Conservation (phyloP, 352 stramenopile species). For the Phytopythium boreale region DNA sequence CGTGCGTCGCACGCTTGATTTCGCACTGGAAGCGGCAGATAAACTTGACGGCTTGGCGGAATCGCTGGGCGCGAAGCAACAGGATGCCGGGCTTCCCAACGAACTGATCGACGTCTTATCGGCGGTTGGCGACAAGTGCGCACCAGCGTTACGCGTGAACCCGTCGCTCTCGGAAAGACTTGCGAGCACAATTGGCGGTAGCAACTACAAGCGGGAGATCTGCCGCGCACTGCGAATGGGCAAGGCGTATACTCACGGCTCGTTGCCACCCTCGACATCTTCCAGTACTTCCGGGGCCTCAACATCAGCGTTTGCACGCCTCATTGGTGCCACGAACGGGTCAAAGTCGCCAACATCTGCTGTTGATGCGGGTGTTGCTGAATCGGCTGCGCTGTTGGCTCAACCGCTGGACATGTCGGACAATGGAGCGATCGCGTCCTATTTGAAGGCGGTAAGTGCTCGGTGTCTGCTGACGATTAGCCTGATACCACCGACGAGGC, state of each 20-base stretch:
- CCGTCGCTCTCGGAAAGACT: constrained; percentile 19
- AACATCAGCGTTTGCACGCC: neutral
- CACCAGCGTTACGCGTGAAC: constrained; percentile 24
- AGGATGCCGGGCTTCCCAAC: neutral
- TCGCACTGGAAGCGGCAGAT: constrained; percentile 16
- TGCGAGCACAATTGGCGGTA: constrained; percentile 12
- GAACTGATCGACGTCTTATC: neutral
- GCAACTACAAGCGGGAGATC: neutral
- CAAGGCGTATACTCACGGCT: neutral
- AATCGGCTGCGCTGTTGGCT: neutral
- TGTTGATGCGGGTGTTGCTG: neutral
- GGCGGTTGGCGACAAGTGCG: constrained; percentile 34
- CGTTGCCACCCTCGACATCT: neutral
- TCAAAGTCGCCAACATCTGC: neutral
- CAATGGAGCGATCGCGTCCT: constrained; percentile 13
- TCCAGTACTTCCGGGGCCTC: too few species aligned
- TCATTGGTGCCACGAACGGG: neutral
- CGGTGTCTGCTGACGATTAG: neutral
- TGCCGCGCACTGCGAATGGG: constrained; percentile 1
- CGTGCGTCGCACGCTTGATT: constrained; percentile 31
- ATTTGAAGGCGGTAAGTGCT: constrained; percentile 33
- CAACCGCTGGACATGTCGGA: neutral
- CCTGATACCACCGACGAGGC: neutral
- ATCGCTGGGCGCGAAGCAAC: neutral
- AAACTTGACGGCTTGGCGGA: neutral